A percentile compares a stretch with the other conserved stretches of the same genome.
Conservation (phyloP, 164 flowering plant species). For the Vitis riparia region DNA sequence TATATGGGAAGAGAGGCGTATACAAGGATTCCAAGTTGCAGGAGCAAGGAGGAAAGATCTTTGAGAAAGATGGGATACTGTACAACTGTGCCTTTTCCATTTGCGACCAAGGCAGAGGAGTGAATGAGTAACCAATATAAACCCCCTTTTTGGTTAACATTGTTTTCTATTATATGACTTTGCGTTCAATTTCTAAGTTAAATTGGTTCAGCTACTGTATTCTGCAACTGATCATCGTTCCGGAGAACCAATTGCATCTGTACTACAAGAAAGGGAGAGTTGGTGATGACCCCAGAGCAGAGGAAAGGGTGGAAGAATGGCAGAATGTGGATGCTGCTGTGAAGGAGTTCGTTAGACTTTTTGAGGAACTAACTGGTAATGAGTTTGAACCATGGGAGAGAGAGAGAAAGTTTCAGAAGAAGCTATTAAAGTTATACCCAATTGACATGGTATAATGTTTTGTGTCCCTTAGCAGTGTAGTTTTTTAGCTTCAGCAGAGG, state of each 20-base stretch:
- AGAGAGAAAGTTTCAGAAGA: slow-evolving; percentile 71
- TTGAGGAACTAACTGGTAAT: slow-evolving; percentile 75
- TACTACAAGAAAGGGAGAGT: slow-evolving; percentile 68
- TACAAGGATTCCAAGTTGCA: slow-evolving; percentile 66
- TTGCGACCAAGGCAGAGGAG: slow-evolving; percentile 52
- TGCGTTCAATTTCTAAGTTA: background rate
- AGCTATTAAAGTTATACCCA: slow-evolving; percentile 52
- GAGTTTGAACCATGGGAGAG: slow-evolving; percentile 87
- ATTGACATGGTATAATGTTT: slow-evolving; percentile 60
- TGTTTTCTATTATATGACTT: no score
- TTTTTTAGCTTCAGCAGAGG: background rate
- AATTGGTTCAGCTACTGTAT: slow-evolving; percentile 53
- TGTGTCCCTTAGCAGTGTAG: background rate
- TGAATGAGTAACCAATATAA: slow-evolving; percentile 46
- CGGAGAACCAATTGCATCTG: slow-evolving; percentile 51
- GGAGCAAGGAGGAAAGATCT: slow-evolving; percentile 65
- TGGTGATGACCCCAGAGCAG: slow-evolving; percentile 63
- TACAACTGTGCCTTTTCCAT: slow-evolving; percentile 72
- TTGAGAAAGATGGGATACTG: slow-evolving; percentile 76
- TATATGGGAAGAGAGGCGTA: slow-evolving; percentile 74
- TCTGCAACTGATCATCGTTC: slow-evolving; percentile 64
- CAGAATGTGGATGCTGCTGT: slow-evolving; percentile 42
- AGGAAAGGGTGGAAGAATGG: slow-evolving; percentile 69
- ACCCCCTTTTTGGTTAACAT: background rate
- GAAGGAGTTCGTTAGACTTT: slow-evolving; percentile 58